Evolutionary conservation across 192 early-diverging fungal genomes (phyloP).

Genomic region (Pilaira anomala): DNA sequence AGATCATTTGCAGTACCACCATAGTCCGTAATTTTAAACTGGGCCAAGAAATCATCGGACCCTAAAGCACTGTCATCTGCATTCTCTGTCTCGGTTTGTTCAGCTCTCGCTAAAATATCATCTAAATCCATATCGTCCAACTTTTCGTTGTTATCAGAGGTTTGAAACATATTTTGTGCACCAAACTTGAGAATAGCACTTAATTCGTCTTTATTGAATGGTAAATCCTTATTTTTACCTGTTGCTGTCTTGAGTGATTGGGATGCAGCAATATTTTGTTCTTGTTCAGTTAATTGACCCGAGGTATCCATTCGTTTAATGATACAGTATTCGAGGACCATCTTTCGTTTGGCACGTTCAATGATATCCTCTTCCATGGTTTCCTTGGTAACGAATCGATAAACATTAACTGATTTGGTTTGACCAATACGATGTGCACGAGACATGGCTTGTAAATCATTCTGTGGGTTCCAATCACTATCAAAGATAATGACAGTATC

Average conservation of each 20-base stretch:
- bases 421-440: slow-evolving; percentile 98
- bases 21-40: slow-evolving; percentile 93
- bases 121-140: slow-evolving; percentile 96
- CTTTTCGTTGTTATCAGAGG: slow-evolving; percentile 59
- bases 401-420: slow-evolving; percentile 95
- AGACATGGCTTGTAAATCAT: slow-evolving; percentile 96
- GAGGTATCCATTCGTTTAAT: slow-evolving; percentile 87
- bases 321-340: slow-evolving; percentile 99
- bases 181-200: slow-evolving; percentile 97
- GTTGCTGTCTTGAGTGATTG: slow-evolving; percentile 40
- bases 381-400: slow-evolving; percentile 94
- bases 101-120: slow-evolving; percentile 94
- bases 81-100: slow-evolving; percentile 77
- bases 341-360: slow-evolving; percentile 98
- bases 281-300: slow-evolving; percentile 27
- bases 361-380: slow-evolving; percentile 98
- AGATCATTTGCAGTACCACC: slow-evolving; percentile 60
- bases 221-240: slow-evolving; percentile 27
- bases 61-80: slow-evolving; percentile 59
- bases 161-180: slow-evolving; percentile 94
- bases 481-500: slow-evolving; percentile 98
- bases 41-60: slow-evolving; percentile 89
- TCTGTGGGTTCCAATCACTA: slow-evolving; percentile 94
- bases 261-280: slow-evolving; percentile 8
- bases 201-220: slow-evolving; percentile 86